Conservation (phyloP, 352 stramenopile species). For the Phytophthora chlamydospora region DNA sequence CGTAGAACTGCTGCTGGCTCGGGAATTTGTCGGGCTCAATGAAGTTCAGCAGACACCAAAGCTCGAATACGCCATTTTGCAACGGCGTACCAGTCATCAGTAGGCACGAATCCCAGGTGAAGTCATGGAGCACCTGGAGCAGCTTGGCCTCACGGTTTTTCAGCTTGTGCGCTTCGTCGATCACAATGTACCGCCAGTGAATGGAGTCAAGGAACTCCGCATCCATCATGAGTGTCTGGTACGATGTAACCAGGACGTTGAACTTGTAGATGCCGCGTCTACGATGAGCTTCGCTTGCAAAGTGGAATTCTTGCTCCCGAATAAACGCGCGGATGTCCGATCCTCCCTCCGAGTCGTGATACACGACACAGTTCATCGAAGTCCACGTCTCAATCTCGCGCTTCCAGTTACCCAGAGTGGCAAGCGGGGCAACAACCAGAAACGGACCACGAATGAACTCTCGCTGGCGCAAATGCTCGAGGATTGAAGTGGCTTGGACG, state of each 20-base stretch:
- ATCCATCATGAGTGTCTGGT: conserved; percentile 95
- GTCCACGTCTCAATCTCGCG: conserved; percentile 99
- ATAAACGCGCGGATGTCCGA: conserved; percentile 93
- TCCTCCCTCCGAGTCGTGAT: conserved; percentile 96
- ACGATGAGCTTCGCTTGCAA: conserved; percentile 83
- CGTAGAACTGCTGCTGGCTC: conserved; percentile 95
- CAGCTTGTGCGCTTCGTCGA: conserved; percentile 99
- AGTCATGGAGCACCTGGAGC: conserved; percentile 89
- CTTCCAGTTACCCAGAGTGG: conserved; percentile 99
- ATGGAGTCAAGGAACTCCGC: conserved; percentile 93
- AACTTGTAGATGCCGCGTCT: conserved; percentile 91
- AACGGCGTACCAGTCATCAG: conserved; percentile 98
- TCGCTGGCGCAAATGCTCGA: conserved; percentile 93
- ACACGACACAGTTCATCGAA: conserved; percentile 99
- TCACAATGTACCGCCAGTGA: conserved; percentile 97
- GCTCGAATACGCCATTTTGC: conserved; percentile 99
- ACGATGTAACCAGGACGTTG: conserved; percentile 98
- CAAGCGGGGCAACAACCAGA: conserved; percentile 98
- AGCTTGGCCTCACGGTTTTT: conserved; percentile 98
- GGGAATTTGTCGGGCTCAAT: conserved; percentile 96
- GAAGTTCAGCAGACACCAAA: conserved; percentile 99
- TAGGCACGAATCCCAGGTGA: conserved; percentile 91
- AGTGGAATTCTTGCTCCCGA: conserved; percentile 97
- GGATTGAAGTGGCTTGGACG: conserved; percentile 92
- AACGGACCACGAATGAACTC: conserved; percentile 96